These are phyloP conservation scores for Sporobolus alterniflorus DNA, from an alignment of 202 grass and related monocot species.

Conservation along the genomic window DNA sequence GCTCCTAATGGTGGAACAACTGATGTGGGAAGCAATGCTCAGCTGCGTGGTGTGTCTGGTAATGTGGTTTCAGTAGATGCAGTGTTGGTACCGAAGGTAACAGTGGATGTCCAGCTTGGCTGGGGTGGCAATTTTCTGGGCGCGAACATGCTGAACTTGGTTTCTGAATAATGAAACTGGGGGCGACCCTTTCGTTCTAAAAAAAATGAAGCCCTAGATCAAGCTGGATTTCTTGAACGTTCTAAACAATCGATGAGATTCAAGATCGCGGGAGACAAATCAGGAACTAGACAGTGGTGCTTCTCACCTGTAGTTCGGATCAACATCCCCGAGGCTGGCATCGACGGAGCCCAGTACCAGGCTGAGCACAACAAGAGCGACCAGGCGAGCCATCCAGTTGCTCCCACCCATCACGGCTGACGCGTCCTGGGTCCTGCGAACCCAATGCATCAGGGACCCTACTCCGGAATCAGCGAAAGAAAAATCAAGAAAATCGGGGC, in stretches of 20 bases:
- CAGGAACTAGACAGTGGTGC: background rate
- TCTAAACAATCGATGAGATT: background rate
- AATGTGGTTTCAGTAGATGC: too few species aligned
- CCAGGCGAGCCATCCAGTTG: constrained; percentile 29
- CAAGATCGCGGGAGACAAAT: background rate
- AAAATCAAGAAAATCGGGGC: background rate
- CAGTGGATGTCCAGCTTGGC: too few species aligned
- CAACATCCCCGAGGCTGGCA: constrained; percentile 42
- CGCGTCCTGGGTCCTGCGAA: background rate
- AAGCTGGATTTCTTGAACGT: background rate
- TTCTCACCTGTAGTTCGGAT: constrained; percentile 50
- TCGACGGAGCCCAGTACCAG: constrained; percentile 40
- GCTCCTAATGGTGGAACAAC: too few species aligned
- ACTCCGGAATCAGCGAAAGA: background rate
- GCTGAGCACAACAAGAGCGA: constrained; percentile 16
- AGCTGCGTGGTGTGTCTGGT: too few species aligned
- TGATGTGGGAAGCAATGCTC: too few species aligned
- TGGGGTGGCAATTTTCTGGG: too few species aligned
- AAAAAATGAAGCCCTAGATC: too few species aligned
- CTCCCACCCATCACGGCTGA: constrained; percentile 25
- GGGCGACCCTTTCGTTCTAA: too few species aligned
- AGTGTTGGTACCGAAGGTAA: too few species aligned
- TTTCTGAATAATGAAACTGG: too few species aligned
- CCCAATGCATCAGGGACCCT: background rate
- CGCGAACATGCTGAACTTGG: too few species aligned